phyloP scores from a whole-genome alignment of 306 rosid genomes.

The Begonia masoniana region DNA sequence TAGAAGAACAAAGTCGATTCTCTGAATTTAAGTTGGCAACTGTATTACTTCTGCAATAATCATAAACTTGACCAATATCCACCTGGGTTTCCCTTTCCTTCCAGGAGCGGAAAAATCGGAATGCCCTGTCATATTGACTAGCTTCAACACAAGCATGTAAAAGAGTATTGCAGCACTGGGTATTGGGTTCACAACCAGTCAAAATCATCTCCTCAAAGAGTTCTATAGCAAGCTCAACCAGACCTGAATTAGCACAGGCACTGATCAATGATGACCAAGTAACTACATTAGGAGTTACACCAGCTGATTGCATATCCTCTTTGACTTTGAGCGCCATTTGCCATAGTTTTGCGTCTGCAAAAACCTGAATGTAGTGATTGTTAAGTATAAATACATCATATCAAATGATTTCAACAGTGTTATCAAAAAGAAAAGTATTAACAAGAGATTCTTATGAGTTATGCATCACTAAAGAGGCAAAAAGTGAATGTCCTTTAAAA shows the following conservation, averaged over 20 bases:
- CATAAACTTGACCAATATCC: conserved; percentile 10
- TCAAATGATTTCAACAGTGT: background rate
- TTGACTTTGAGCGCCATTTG: conserved; percentile 77
- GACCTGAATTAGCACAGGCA: conserved; percentile 96
- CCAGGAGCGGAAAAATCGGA: conserved; percentile 76
- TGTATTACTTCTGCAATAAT: conserved; percentile 13
- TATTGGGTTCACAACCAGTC: conserved; percentile 76
- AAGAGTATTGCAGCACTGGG: conserved; percentile 84
- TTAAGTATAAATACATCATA: conserved; percentile 11
- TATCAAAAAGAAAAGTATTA: too few species aligned
- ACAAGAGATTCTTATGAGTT: background rate
- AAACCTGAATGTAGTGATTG: conserved; percentile 46
- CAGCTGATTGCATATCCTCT: conserved; percentile 76
- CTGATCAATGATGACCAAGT: conserved; percentile 91
- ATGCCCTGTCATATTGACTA: conserved; percentile 87
- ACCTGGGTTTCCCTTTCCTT: conserved; percentile 34
- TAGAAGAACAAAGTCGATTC: conserved; percentile 14
- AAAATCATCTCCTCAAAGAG: conserved; percentile 86
- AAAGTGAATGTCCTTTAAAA: background rate
- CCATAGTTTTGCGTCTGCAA: conserved; percentile 80
- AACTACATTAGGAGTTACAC: conserved; percentile 63
- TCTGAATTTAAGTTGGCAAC: conserved; percentile 13
- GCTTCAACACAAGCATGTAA: conserved; percentile 93
- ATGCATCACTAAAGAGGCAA: background rate
- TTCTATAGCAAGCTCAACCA: conserved; percentile 66